These are phyloP conservation scores for Leptoxyphium fumago DNA, from an alignment of 2,329 filamentous ascomycete genomes.

Conservation along the genomic window DNA sequence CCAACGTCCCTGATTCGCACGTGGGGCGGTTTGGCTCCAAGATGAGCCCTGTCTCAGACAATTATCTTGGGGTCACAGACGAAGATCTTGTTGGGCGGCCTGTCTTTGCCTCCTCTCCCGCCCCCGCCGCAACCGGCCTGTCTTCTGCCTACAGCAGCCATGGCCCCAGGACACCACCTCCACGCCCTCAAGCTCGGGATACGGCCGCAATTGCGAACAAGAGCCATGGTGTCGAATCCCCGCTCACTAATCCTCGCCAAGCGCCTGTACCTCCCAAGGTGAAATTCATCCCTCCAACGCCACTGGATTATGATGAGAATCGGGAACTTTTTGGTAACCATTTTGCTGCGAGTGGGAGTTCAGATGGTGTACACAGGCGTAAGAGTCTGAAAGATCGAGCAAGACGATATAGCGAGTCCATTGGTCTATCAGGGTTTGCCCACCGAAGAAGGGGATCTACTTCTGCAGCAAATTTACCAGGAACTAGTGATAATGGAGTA, in stretches of 20 bases:
- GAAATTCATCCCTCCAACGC: conserved; percentile 41
- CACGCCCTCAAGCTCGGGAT: background rate
- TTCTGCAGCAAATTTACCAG: conserved; percentile 4
- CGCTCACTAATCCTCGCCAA: conserved; percentile 42
- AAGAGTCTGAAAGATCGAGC: conserved; percentile 28
- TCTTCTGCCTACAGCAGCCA: no score
- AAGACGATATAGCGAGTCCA: conserved; percentile 30
- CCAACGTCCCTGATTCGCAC: background rate
- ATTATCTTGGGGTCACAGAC: background rate
- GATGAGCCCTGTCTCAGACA: background rate
- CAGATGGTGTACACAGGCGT: conserved; percentile 17
- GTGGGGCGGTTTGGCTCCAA: background rate
- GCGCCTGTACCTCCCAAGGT: conserved; percentile 43
- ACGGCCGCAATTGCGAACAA: conserved; percentile 3
- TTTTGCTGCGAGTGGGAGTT: background rate
- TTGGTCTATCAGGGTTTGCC: conserved; percentile 27
- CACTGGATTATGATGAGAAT: conserved; percentile 30
- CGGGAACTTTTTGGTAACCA: conserved; percentile 17
- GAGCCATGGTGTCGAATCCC: conserved; percentile 33
- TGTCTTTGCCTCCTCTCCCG: background rate
- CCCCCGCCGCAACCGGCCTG: background rate
- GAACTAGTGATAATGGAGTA: conserved; percentile 6
- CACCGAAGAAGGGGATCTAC: background rate
- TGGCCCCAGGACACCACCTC: background rate
- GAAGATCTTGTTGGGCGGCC: background rate